A percentile compares a stretch with the other conserved stretches of the same genome.
Evolutionary conservation across 169 alveolate species (phyloP).

Genomic region (Plasmodium fragile): DNA sequence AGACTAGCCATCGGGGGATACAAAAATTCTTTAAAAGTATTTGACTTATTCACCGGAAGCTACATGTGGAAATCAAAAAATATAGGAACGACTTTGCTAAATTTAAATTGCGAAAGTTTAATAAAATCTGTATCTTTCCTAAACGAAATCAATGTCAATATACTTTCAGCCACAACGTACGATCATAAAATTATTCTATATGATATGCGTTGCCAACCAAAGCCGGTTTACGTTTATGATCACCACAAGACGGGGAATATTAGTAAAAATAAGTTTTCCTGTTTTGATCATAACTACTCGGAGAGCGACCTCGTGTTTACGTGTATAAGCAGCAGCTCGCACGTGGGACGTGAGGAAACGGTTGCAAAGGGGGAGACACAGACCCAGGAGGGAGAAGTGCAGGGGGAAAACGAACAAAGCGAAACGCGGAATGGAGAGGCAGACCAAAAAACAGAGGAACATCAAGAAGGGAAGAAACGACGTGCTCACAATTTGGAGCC

Average conservation of each 20-base stretch:
- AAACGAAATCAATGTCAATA: slow-evolving; percentile 79
- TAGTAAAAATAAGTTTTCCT: slow-evolving; percentile 30
- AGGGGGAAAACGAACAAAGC: background rate
- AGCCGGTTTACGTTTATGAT: slow-evolving; percentile 83
- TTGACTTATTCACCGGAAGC: slow-evolving; percentile 80
- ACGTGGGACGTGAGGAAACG: slow-evolving; percentile 1
- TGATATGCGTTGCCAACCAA: slow-evolving; percentile 81
- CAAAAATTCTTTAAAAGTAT: slow-evolving; percentile 76
- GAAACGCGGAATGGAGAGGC: background rate
- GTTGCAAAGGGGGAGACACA: background rate
- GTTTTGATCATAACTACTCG: slow-evolving; percentile 52
- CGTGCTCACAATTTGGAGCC: background rate
- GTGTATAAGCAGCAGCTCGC: slow-evolving; percentile 31
- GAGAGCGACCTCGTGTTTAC: slow-evolving; percentile 67
- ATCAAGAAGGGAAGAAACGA: background rate
- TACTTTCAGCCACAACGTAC: slow-evolving; percentile 79
- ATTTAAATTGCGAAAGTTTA: slow-evolving; percentile 77
- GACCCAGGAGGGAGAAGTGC: background rate
- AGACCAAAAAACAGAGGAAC: background rate
- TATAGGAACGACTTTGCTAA: slow-evolving; percentile 80
- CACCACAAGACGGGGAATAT: slow-evolving; percentile 77
- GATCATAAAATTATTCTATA: slow-evolving; percentile 80
- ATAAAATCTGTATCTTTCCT: slow-evolving; percentile 78
- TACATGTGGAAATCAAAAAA: slow-evolving; percentile 82
- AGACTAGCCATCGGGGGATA: slow-evolving; percentile 82